Evolutionary conservation across 2,329 filamentous ascomycete species (phyloP), one percentile per base, ranked within the genome.

Genomic region (Dactylella cylindrospora): DNA sequence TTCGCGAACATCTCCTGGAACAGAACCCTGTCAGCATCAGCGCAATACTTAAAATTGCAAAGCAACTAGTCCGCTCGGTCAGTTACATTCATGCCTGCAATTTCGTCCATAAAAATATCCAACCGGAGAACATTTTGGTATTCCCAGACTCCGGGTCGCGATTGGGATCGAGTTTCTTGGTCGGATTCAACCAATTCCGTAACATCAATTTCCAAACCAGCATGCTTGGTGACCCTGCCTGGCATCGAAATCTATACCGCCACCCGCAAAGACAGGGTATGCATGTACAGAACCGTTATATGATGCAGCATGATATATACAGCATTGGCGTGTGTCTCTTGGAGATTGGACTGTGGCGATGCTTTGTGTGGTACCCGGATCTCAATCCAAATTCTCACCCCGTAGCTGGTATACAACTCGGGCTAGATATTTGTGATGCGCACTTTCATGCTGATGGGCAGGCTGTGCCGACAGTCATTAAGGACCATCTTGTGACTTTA

Each of bases 221-320:
- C 3, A 66, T 65, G 1, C 17, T 43, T 0, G 75, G 74, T 0
- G 76, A 79, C 64, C 47, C 49, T 1, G 67, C 60, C 1, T 76
- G 73, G 74, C 68, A 75, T 4, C 68, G 70, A n/a, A 76, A 80
- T 40, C 31, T 81, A 0, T 82, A 81, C 61, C 73, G 75, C 0
- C 79, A 81, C 62, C 77, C 78, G 0, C 57, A 65, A 0, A 73
- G 78, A 0, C 77, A 80, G 65, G 77, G 78, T 0, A 17, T 71
- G 0, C 60, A 65, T 1, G 70, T 72, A 0, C 68, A 73, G 20
- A 71, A 76, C 0, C 49, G 65, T 0, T 81, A 78, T 61, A 69
- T 64, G 1, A 80, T 80, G 75, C 75, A 78, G 46, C 79, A 82
- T 66, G 78, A 81, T 55, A 77, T 82, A 8, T 81, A 81, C 67